Evolutionary conservation across 2,329 filamentous ascomycete species (phyloP).

Genomic region (Fusarium neocosmosporiellum): DNA sequence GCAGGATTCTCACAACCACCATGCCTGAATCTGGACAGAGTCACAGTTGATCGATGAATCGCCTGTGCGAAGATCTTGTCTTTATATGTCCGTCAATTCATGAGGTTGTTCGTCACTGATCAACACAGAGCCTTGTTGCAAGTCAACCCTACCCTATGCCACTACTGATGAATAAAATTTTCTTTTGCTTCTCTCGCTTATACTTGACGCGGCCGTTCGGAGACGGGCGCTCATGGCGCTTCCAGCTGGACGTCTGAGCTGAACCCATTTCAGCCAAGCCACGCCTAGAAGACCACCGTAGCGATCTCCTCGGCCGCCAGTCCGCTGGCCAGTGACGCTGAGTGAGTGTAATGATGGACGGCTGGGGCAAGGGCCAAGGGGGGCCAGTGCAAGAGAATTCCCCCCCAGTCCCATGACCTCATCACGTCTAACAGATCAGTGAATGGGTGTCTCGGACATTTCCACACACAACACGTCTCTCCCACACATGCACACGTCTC

Average conservation of each 20-base stretch:
- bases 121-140: not conserved
- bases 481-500: conserved; percentile 3
- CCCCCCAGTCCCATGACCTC: conserved; percentile 11
- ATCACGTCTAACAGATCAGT: conserved; percentile 27
- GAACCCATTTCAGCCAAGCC: conserved; percentile 9
- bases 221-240: conserved; percentile 19
- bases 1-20: not conserved
- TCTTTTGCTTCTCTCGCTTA: not conserved
- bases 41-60: not conserved
- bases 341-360: conserved; percentile 22
- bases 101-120: not conserved
- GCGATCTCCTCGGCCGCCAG: conserved; percentile 21
- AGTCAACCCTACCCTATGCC: not conserved
- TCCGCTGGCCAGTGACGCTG: conserved; percentile 3
- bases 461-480: conserved; percentile 7
- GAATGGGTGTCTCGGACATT: conserved; percentile 34
- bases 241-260: conserved; percentile 13
- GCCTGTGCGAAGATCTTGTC: not conserved
- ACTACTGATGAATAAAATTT: not conserved
- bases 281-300: conserved; percentile 15
- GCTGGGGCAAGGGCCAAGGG: conserved; percentile 15
- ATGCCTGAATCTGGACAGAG: not conserved
- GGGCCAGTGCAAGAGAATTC: conserved; percentile 7
- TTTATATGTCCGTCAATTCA: not conserved
- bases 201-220: conserved; percentile 4